Evolutionary conservation across 2,329 filamentous ascomycete species (phyloP).

Genomic region (Mycosphaerella sp.): DNA sequence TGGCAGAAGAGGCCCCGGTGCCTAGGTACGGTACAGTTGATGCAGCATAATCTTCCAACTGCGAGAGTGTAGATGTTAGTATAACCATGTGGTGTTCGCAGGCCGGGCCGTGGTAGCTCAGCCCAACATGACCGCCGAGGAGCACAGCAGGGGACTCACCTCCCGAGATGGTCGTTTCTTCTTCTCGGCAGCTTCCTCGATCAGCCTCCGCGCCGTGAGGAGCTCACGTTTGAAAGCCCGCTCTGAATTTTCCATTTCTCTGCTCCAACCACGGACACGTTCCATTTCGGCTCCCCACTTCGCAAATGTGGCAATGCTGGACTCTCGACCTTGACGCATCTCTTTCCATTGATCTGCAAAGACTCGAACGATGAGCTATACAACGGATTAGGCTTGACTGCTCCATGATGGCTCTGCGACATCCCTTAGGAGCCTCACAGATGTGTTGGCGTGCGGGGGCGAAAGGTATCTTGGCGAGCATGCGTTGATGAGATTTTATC

Average conservation of each 20-base stretch:
- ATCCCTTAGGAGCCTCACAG: background rate
- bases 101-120: background rate
- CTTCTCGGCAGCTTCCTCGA: conserved; percentile 69
- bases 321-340: conserved; percentile 65
- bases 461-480: background rate
- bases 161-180: conserved; percentile 77
- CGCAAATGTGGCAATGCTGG: conserved; percentile 53
- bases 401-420: background rate
- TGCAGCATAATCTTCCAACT: conserved; percentile 78
- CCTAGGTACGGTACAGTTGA: conserved; percentile 86
- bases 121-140: background rate
- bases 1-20: conserved; percentile 54
- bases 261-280: conserved; percentile 83
- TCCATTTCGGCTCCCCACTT: conserved; percentile 78
- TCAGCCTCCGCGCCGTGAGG: conserved; percentile 67
- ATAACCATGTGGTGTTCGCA: too few relatives aligned
- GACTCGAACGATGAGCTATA: conserved; percentile 64
- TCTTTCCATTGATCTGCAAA: conserved; percentile 86
- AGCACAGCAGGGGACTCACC: background rate
- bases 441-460: background rate
- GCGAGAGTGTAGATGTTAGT: background rate
- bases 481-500: background rate
- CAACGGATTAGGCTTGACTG: background rate
- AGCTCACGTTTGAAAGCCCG: conserved; percentile 75
- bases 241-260: conserved; percentile 90